Conservation (phyloP, 805 yeast species). For the Citeromyces nyonsensis region DNA sequence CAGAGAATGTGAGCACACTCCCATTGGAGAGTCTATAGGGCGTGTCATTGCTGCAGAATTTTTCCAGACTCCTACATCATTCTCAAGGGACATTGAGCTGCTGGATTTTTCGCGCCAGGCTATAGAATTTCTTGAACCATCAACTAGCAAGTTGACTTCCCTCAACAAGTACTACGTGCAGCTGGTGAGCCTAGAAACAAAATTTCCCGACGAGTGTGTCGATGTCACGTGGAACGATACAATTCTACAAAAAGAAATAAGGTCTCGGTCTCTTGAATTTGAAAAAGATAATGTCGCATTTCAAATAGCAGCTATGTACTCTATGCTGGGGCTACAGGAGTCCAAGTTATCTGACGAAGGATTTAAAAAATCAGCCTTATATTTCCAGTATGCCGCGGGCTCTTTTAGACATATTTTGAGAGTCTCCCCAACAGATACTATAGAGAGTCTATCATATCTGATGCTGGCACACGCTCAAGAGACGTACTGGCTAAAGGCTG, state of each 20-base stretch:
- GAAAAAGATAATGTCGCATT: conserved; percentile 52
- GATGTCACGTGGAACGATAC: conserved; percentile 66
- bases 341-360: conserved; percentile 33
- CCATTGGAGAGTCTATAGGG: conserved; percentile 15
- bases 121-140: conserved; percentile 12
- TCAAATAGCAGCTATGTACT: conserved; percentile 53
- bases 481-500: conserved; percentile 66
- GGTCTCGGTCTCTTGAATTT: conserved; percentile 24
- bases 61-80: conserved; percentile 16
- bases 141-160: conserved; percentile 18
- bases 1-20: conserved; percentile 17
- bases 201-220: conserved; percentile 49
- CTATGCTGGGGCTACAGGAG: conserved; percentile 34
- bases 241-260: conserved; percentile 13
- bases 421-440: conserved; percentile 21
- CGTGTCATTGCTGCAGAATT: conserved; percentile 23
- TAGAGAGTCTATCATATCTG: conserved; percentile 31
- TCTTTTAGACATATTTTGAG: conserved; percentile 24
- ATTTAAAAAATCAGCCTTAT: conserved; percentile 42
- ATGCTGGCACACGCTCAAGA: conserved; percentile 84
- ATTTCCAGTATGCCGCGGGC: conserved; percentile 64
- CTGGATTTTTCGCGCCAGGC: conserved; percentile 26
- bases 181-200: conserved; percentile 25
- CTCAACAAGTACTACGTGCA: conserved; percentile 31
- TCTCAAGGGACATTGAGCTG: conserved; percentile 15